These are phyloP conservation scores for bread wheat (Triticum aestivum) DNA, from an alignment of 176 grass and related monocot genomes.

Conservation along the genomic window IWGSC_CS_RefSeq_v2.1 NC_057808.1:87515657-87516156, in stretches of 20 bases:
- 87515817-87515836: background rate
- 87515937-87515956: conserved; percentile 68
- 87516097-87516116: conserved; percentile 79
- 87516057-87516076: conserved; percentile 68
- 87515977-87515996: conserved; percentile 82
- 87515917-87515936: conserved; percentile 63
- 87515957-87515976: conserved; percentile 98
- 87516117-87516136: background rate
- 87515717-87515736: conserved; percentile 44
- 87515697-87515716: too few species aligned
- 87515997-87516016: background rate
- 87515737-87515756: conserved; percentile 65
- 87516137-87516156: too few species aligned
- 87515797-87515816: too few species aligned
- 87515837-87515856: conserved; percentile 71
- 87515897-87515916: conserved; percentile 66
- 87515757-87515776: too few species aligned
- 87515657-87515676: background rate
- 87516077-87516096: conserved; percentile 71
- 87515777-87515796: too few species aligned
- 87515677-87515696: too few species aligned
- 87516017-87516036: too few species aligned
- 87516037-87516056: conserved; percentile 38
- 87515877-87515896: conserved; percentile 94
- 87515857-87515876: conserved; percentile 68